Evolutionary conservation across 352 stramenopile genomes (phyloP).

Genomic region (Pythium aristosporum): DNA sequence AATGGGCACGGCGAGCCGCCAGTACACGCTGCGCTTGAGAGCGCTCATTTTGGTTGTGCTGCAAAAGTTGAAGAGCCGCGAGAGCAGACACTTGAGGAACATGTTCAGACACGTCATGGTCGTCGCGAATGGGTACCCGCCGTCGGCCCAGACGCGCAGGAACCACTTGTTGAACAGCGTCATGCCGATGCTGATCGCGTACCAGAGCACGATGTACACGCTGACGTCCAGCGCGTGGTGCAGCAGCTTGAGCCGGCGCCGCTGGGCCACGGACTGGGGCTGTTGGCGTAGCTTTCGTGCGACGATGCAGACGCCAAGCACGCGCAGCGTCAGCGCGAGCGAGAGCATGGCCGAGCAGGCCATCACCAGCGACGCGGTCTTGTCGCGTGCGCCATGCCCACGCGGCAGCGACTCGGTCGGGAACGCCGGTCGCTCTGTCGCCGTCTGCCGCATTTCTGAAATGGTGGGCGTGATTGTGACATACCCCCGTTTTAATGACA

Average conservation of each 20-base stretch:
- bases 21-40: constrained; percentile 46
- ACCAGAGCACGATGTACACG: constrained; percentile 75
- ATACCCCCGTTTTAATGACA: no score
- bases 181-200: constrained; percentile 84
- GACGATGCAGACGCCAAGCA: constrained; percentile 37
- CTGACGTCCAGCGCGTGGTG: constrained; percentile 68
- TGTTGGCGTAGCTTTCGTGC: constrained; percentile 19
- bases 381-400: constrained; percentile 27
- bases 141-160: constrained; percentile 61
- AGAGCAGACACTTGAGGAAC: constrained; percentile 72
- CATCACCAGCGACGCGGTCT: constrained; percentile 50
- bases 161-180: constrained; percentile 88
- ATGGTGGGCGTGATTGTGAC: background rate
- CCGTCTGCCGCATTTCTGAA: constrained; percentile 2
- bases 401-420: constrained; percentile 2
- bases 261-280: background rate
- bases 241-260: constrained; percentile 26
- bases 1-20: constrained; percentile 74
- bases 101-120: constrained; percentile 84
- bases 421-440: background rate
- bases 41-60: constrained; percentile 31
- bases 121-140: constrained; percentile 71
- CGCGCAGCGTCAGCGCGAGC: constrained; percentile 43
- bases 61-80: constrained; percentile 52
- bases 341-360: constrained; percentile 67